These are phyloP conservation scores for Astragalus glycyphyllos DNA, from an alignment of 306 rosid species.

Conservation along the genomic window DNA sequence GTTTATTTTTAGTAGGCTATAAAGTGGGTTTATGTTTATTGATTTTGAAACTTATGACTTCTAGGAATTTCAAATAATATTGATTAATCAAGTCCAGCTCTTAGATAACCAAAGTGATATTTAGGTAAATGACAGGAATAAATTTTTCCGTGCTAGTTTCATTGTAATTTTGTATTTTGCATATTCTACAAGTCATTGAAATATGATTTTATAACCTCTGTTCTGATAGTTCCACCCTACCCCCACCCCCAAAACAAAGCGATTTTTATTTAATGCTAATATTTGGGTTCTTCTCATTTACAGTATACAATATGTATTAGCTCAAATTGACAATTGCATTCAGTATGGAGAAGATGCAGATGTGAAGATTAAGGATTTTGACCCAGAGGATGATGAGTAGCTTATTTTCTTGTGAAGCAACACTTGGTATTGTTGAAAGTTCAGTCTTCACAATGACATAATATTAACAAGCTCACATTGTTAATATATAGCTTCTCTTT, in stretches of 20 bases:
- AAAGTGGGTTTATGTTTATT: slow-evolving; percentile 8
- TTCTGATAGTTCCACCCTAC: background rate
- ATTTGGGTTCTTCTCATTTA: slow-evolving; percentile 35
- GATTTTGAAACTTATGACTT: background rate
- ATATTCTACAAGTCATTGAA: background rate
- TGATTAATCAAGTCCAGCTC: slow-evolving; percentile 4
- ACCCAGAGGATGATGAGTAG: slow-evolving; percentile 64
- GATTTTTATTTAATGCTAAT: slow-evolving; percentile 20
- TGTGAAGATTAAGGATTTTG: slow-evolving; percentile 73
- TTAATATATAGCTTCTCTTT: slow-evolving; percentile 30
- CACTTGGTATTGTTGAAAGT: background rate
- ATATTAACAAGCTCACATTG: slow-evolving; percentile 34
- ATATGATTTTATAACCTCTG: background rate
- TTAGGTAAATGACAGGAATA: background rate
- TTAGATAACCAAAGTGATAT: background rate
- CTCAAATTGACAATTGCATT: slow-evolving; percentile 68
- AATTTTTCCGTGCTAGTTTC: background rate
- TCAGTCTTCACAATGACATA: background rate
- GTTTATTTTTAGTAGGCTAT: slow-evolving; percentile 10
- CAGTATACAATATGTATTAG: slow-evolving; percentile 67
- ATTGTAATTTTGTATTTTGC: background rate
- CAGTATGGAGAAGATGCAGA: slow-evolving; percentile 83
- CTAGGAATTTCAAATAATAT: background rate
- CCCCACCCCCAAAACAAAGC: background rate
- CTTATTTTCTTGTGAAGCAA: background rate